Percentiles rank a stretch among this genome's conserved stretches.
phyloP scores from a whole-genome alignment of 179 eudicot species.

The Silene vulgaris region DNA sequence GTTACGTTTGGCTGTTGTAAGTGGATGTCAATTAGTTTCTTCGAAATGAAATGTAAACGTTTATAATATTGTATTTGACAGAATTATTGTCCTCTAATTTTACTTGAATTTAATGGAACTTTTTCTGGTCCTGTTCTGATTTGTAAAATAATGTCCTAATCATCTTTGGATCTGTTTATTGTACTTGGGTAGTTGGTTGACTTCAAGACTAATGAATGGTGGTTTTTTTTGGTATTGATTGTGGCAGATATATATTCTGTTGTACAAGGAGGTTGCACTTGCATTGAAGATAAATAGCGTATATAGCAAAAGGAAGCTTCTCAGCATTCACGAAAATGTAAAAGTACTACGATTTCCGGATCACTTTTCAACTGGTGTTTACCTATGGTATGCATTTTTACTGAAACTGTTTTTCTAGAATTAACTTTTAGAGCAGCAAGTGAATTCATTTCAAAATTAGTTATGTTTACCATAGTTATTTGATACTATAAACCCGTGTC shows the following conservation, averaged over 20 bases:
- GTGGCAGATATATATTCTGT: slow-evolving; percentile 81
- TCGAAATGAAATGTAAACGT: neutral
- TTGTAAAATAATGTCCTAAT: neutral
- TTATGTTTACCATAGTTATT: neutral
- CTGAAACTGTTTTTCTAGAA: slow-evolving; percentile 1
- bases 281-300: slow-evolving; percentile 93
- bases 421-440: neutral
- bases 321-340: slow-evolving; percentile 87
- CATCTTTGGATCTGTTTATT: neutral
- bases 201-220: neutral
- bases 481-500: slow-evolving; percentile 15
- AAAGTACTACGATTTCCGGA: slow-evolving; percentile 91
- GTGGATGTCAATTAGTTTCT: neutral
- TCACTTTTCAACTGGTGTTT: slow-evolving; percentile 69
- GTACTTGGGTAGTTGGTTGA: neutral
- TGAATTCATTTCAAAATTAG: neutral
- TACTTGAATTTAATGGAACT: neutral
- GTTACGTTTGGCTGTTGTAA: neutral
- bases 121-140: neutral
- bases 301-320: slow-evolving; percentile 83
- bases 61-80: neutral
- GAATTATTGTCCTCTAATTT: neutral
- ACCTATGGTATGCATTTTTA: slow-evolving; percentile 35
- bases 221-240: neutral
- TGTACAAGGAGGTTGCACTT: slow-evolving; percentile 89